Base-by-base conservation (phyloP, 1,284 basidiomycete genomes). In the Ustilago tritici region DNA sequence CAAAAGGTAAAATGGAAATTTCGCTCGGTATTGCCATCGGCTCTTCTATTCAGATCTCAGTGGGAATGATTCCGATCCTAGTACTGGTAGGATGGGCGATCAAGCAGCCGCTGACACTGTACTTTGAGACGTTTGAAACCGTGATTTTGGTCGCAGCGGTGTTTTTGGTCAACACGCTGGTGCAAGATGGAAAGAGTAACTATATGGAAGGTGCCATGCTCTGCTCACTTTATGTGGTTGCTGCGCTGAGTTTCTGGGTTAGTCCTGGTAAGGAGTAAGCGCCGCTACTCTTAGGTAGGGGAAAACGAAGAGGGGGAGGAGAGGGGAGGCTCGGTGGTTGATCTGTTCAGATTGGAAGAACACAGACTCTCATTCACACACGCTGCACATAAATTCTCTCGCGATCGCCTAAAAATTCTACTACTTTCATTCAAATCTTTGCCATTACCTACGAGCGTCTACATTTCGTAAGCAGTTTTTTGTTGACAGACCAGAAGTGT, bases 11-110 rank as follows among this genome's bases (percentile, higher is more conserved):
- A 66, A 84, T 86, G 84, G 84, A 86, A 46, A 84, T 86, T 61
- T 73, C 76, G 1, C 93, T 97, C 73, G 92, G 92, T 3, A 93
- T 98, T 70, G 93, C 93, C 65, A 92, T 98, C 90, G 93, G 95
- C 14, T 93, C 85, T 88, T 93, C 58, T 91, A 90, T 74, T 66
- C 81, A 81, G 65, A 83, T 85, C 53, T 70, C 68, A 10, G 74
- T 86, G 14, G 84, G 84, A 50, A 70, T 87, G 53, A 80, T 87
- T 54, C 86, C 86, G 10, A 79, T 84, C 69, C 70, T 87, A 11
- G 82, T 86, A 19, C 59, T 86, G 34, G 76, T 86, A 17, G 86
- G 85, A 52, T 87, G 86, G 86, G 79, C 81, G 40, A 80, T 87
- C 34, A 80, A 79, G 6, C 84, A 86, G 71, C 85, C 85, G 2